Evolutionary conservation across 2,329 filamentous ascomycete genomes (phyloP).

Genomic region (Fusarium siculi): DNA sequence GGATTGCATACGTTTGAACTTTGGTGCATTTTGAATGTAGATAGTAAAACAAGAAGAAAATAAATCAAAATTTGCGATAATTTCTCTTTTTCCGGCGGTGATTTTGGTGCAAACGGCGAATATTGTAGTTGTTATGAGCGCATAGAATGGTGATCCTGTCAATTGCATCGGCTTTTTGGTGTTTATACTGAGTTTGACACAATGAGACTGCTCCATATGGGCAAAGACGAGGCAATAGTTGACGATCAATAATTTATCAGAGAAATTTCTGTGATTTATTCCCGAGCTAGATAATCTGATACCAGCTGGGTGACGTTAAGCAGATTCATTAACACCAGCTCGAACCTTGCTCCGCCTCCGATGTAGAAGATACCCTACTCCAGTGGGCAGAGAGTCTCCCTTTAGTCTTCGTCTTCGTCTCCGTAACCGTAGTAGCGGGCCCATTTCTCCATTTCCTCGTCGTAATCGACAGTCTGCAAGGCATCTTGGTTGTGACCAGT

Average conservation of each 20-base stretch:
- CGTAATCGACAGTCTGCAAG: not conserved
- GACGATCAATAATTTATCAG: not conserved
- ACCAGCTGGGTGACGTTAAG: not conserved
- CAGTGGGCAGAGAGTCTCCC: no score
- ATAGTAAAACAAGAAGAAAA: not conserved
- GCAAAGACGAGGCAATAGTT: not conserved
- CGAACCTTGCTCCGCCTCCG: not conserved
- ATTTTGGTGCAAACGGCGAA: not conserved
- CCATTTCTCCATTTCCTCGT: not conserved
- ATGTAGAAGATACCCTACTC: not conserved
- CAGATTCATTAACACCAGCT: not conserved
- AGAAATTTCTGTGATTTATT: not conserved
- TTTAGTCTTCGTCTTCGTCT: no score
- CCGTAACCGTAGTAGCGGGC: not conserved
- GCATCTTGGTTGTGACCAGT: not conserved
- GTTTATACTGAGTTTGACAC: not conserved
- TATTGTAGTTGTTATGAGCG: not conserved
- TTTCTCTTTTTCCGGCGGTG: accelerated
- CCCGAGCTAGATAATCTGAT: not conserved
- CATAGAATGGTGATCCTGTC: not conserved
- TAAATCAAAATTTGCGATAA: accelerated
- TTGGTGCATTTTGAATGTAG: not conserved
- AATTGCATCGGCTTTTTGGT: not conserved
- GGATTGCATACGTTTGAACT: not conserved
- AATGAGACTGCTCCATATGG: not conserved